A percentile compares a stretch with the other conserved stretches of the same genome.
Evolutionary conservation across 2,329 filamentous ascomycete species (phyloP).

Genomic region (Beauveria brongniartii): DNA sequence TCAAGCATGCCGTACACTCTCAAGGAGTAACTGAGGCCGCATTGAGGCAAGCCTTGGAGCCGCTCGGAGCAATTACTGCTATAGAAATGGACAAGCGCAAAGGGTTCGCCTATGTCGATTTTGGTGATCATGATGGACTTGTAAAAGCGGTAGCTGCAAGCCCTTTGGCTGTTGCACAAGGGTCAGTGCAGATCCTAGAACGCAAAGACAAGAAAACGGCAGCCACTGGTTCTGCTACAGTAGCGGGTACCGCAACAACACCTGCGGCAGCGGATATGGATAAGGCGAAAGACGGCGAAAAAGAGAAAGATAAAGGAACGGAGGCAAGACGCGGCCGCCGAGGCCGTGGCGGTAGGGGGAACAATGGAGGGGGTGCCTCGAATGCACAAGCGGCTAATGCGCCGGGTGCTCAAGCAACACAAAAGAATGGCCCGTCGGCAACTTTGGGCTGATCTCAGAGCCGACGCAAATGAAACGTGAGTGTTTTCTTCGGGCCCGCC

Average conservation of each 20-base stretch:
- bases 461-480: background rate
- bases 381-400: constrained; percentile 10
- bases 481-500: background rate
- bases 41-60: constrained; percentile 64
- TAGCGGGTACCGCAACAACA: constrained; percentile 3
- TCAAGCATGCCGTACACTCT: constrained; percentile 79
- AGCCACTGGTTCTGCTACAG: constrained; percentile 7
- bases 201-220: constrained; percentile 54
- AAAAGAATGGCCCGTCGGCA: background rate
- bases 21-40: constrained; percentile 83
- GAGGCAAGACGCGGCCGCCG: constrained; percentile 27
- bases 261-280: constrained; percentile 7
- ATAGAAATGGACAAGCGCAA: constrained; percentile 94
- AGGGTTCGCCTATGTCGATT: constrained; percentile 89
- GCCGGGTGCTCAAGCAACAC: background rate
- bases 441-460: constrained; percentile 11
- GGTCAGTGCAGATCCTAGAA: constrained; percentile 79
- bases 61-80: constrained; percentile 65
- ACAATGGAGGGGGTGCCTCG: constrained; percentile 6
- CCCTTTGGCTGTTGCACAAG: constrained; percentile 74
- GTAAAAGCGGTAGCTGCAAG: constrained; percentile 75
- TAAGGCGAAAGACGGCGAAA: constrained; percentile 19
- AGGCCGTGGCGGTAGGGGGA: constrained; percentile 22
- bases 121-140: constrained; percentile 63
- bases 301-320: constrained; percentile 11